Base-by-base conservation (phyloP, 1,284 basidiomycete species). In the Marasmius oreades region DNA sequence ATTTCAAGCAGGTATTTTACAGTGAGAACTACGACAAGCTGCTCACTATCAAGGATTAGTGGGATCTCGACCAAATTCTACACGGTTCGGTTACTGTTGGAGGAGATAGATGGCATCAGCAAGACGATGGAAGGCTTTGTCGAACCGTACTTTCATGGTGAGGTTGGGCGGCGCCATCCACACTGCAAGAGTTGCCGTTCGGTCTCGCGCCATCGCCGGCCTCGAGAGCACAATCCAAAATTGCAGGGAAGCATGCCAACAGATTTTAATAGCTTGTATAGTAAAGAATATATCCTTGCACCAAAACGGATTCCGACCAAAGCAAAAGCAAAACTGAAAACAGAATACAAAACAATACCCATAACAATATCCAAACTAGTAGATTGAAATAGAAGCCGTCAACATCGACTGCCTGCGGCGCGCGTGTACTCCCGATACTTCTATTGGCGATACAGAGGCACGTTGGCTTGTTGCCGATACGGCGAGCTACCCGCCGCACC, bases 81-180 rank as follows among this genome's bases (percentile, higher is more conserved):
- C 64, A 64, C 46, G 66, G 60, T 18, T 52, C 56, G n/a, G 64
- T 58, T 5, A 54, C 61, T 26, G 64, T 67, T 5, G 65, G 65
- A 16, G 61, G 65, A 5, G 65, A 67, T 46, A 50, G 63, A 11
- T 67, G 64, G 65, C 53, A 50, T 1, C 59, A 60, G 24, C 43
- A 14, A 6, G 53, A 56, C 2, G 61, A 59, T 22, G 65, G 61
- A 4, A 60, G 64, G 23, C 51, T 66, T 22, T 66, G 64, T 46
- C 33, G 44, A 42, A 42, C 5, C 10, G 28, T 31, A 31, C 28
- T 31, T 31, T 10, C 4, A 31, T 31, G 10, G 28, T n/a, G n/a
- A n/a, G n/a, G n/a, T n/a, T n/a, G n/a, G n/a, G n/a, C n/a, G n/a
- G n/a, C n/a, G n/a, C n/a, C n/a, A n/a, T n/a, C n/a, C n/a, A n/a